Percentiles rank a stretch among this genome's conserved stretches.
These are phyloP conservation scores for Sclerotinia subarctica DNA, from an alignment of 2,329 filamentous ascomycete species.

Conservation along the genomic window DNA sequence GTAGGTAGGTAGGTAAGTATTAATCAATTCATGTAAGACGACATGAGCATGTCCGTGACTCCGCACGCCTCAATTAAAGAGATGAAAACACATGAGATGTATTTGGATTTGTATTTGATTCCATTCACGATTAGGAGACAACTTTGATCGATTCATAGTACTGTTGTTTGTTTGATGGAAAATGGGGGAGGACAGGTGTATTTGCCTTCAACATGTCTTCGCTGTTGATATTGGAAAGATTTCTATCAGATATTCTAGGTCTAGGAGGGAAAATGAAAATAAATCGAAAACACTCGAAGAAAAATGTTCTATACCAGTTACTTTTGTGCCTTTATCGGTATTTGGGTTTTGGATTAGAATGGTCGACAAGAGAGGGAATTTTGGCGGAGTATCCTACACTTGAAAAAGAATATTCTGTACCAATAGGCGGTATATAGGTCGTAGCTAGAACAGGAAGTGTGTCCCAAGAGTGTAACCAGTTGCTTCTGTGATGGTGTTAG, in stretches of 20 bases:
- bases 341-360: no score
- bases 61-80: no score
- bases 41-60: no score
- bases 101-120: no score
- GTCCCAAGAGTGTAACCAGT: conserved; percentile 21
- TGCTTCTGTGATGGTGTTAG: conserved; percentile 20
- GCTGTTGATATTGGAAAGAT: background rate
- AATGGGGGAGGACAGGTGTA: conserved; percentile 9
- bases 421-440: conserved; percentile 12
- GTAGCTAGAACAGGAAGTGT: conserved; percentile 17
- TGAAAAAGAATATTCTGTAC: no score
- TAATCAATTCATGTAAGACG: no score
- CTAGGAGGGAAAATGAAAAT: background rate
- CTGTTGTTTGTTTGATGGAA: conserved; percentile 5
- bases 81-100: no score
- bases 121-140: conserved; percentile 20
- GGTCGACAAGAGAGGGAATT: no score
- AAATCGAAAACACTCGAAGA: background rate
- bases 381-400: no score
- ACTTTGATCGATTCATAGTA: conserved; percentile 7
- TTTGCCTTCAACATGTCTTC: conserved; percentile 15
- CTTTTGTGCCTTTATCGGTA: no score
- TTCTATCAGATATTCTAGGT: background rate
- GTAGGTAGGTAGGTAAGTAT: no score
- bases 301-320: background rate